Base-by-base conservation (phyloP, 345 rosid species). In the Mangifera indica region DNA sequence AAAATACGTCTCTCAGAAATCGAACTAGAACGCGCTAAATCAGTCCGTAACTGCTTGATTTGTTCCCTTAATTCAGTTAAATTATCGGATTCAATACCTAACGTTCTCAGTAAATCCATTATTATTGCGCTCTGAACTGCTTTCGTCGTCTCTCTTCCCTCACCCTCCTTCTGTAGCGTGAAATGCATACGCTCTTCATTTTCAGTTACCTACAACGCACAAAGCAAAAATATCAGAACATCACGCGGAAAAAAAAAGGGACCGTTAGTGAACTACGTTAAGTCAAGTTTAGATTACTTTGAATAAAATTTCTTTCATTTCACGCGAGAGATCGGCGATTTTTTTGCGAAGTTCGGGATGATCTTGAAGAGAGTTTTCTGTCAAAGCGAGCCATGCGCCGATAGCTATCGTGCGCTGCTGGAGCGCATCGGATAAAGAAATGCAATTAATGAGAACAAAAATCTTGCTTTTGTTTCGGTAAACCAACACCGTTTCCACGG, bases 41-140 rank as follows among this genome's bases (percentile, higher is more conserved):
- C 78, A 2, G 15, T 37, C 72, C 74, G 76, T 53, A 84, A 59
- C 52, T 64, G 70, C 63, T 75, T 78, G 55, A 84, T 74, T 66
- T 84, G 84, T 18, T 79, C 71, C 2, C 65, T 57, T 49, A 84
- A 66, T 51, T 79, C 83, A 10, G 20, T 21, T 37, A 60, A 63
- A 32, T 78, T 72, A 54, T 72, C 29, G 1, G 81, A 62, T 54
- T 81, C 83, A 20, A 81, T 67, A 1, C 87, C 83, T 56, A 84
- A 63, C 20, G 83, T 82, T 69, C 87, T 70, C 0, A 83, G 81
- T 24, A 81, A 75, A 78, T 84, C 84, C 87, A 81, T 81, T 40
- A 81, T 48, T 24, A 81, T 79, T 18, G 81, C 83, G 60, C 83
- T 81, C 25, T 84, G 79, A 42, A 81, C 82, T 21, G 82, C 84